Conservation (phyloP, 495 filamentous ascomycete species). For the Penicillium angulare region DNA sequence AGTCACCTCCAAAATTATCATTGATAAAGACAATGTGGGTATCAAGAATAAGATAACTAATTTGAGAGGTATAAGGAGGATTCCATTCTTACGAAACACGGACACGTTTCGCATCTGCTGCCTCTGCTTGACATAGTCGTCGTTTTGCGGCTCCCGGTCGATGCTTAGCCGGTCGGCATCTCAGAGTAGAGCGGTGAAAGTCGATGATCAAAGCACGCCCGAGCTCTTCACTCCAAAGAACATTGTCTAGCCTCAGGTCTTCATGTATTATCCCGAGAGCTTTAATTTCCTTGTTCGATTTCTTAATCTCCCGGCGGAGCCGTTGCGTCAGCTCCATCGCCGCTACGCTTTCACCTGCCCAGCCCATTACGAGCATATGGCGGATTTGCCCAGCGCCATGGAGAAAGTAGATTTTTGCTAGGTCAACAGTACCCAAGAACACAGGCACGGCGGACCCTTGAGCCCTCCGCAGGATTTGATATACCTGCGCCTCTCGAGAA, state of each 20-base stretch:
- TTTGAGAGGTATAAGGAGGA: too few relatives aligned
- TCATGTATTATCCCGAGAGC: slow-evolving; percentile 19
- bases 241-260: slow-evolving; percentile 24
- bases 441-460: slow-evolving; percentile 43
- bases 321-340: slow-evolving; percentile 6
- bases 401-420: slow-evolving; percentile 32
- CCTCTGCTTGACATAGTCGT: slow-evolving; percentile 10
- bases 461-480: slow-evolving; percentile 29
- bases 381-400: slow-evolving; percentile 41
- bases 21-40: too few relatives aligned
- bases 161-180: slow-evolving; percentile 2
- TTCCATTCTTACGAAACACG: not conserved
- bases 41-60: too few relatives aligned
- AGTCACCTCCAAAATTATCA: too few relatives aligned
- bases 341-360: slow-evolving; percentile 27
- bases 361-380: slow-evolving; percentile 49
- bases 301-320: slow-evolving; percentile 10
- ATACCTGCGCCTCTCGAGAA: slow-evolving; percentile 42
- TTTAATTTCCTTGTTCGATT: slow-evolving; percentile 19
- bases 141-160: slow-evolving; percentile 7
- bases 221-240: slow-evolving; percentile 32
- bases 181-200: slow-evolving; percentile 28
- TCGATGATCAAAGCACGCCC: slow-evolving; percentile 31
- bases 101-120: slow-evolving; percentile 11
- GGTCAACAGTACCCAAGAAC: slow-evolving; percentile 44